phyloP scores from a whole-genome alignment of 305 asterid genomes.

The Withania somnifera region DNA sequence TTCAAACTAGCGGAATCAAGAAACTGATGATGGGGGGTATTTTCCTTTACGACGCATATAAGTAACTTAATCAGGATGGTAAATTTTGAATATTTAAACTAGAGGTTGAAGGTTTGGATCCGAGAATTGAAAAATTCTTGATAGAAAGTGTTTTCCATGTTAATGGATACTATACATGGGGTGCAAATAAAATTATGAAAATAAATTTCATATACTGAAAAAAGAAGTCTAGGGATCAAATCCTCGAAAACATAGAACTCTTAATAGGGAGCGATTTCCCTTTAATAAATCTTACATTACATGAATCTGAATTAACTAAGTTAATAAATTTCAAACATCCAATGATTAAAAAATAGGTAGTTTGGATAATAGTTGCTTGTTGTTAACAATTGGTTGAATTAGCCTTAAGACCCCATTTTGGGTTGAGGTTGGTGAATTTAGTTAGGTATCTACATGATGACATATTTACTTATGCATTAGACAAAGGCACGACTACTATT shows the following conservation, averaged over 20 bases:
- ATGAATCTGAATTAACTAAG: background rate
- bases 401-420: background rate
- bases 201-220: no score
- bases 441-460: background rate
- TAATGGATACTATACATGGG: no score
- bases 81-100: background rate
- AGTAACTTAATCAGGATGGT: no score
- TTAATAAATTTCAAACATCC: background rate
- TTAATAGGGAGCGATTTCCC: background rate
- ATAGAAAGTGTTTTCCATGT: no score
- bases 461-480: no score
- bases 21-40: no score
- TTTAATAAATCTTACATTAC: background rate
- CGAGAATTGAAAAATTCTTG: no score
- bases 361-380: background rate
- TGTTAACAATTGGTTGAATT: background rate
- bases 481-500: no score
- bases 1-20: no score
- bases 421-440: background rate
- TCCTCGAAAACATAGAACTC: background rate
- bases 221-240: background rate
- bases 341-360: background rate
- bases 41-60: no score
- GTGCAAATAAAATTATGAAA: no score
- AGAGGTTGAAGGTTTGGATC: no score